A percentile compares a stretch with the other conserved stretches of the same genome.
These are phyloP conservation scores for Usnea hakonensis DNA, from an alignment of 495 filamentous ascomycete genomes.

Conservation along the genomic window DNA sequence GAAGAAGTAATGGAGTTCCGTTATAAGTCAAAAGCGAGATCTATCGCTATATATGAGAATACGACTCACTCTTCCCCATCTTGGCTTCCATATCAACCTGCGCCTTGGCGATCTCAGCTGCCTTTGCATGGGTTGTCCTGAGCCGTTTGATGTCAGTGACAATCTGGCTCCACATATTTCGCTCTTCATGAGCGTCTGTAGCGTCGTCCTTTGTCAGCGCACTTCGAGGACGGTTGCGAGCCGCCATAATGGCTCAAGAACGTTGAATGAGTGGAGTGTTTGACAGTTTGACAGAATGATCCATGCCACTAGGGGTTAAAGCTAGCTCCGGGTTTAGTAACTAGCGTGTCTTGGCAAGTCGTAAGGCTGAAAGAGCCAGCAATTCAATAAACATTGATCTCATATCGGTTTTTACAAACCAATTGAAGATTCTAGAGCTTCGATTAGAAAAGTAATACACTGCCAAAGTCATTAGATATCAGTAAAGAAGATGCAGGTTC, in stretches of 20 bases:
- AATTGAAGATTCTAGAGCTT: background rate
- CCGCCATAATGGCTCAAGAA: slow-evolving; percentile 29
- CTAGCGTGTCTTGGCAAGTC: background rate
- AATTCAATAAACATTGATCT: too few relatives aligned
- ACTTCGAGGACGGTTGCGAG: slow-evolving; percentile 36
- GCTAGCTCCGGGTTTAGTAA: slow-evolving; percentile 2
- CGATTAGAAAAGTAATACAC: background rate
- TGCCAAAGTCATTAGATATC: background rate
- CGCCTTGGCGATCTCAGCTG: slow-evolving; percentile 38
- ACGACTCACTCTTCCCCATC: slow-evolving; percentile 14
- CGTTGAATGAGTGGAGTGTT: background rate
- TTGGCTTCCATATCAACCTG: slow-evolving; percentile 46
- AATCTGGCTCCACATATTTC: slow-evolving; percentile 57
- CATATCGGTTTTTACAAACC: background rate
- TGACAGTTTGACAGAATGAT: background rate
- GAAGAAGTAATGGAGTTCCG: background rate
- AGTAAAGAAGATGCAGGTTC: slow-evolving; percentile 54
- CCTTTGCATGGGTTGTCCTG: slow-evolving; percentile 30
- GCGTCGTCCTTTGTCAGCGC: slow-evolving; percentile 37
- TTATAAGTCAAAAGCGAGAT: too few relatives aligned
- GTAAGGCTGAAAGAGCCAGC: background rate
- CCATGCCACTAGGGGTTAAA: background rate
- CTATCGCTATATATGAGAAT: too few relatives aligned
- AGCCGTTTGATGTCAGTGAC: slow-evolving; percentile 43
- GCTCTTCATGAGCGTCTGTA: slow-evolving; percentile 49